Evolutionary conservation across 78 protist species (phyloP).

Genomic region (Dictyostelium intermedium): DNA sequence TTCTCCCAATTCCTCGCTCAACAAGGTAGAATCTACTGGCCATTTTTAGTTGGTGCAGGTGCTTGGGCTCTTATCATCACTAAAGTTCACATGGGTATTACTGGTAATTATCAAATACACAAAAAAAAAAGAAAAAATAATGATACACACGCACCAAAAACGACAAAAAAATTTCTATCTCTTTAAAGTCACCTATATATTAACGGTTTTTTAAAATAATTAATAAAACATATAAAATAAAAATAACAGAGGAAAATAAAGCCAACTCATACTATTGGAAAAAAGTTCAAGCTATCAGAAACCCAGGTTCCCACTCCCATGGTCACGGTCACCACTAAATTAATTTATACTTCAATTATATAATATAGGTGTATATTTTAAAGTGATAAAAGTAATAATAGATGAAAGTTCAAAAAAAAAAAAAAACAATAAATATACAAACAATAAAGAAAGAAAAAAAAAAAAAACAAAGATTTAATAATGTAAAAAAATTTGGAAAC

Average conservation of each 20-base stretch:
- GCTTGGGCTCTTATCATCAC: constrained; percentile 45
- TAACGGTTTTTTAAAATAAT: too few relatives aligned
- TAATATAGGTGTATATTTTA: not conserved
- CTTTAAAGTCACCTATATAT: too few relatives aligned
- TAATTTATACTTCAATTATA: not conserved
- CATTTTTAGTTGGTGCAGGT: constrained; percentile 59
- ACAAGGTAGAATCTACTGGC: constrained; percentile 67
- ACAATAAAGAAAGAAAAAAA: too few relatives aligned
- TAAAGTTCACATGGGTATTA: constrained; percentile 47
- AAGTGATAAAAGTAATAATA: too few relatives aligned
- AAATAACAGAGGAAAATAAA: constrained; percentile 13
- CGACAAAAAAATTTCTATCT: not conserved
- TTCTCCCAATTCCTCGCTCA: constrained; percentile 8
- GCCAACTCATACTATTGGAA: constrained; percentile 24
- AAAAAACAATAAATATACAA: too few relatives aligned
- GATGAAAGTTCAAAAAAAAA: too few relatives aligned
- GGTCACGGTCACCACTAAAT: constrained; percentile 39
- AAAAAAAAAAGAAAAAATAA: too few relatives aligned
- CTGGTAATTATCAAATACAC: constrained; percentile 17
- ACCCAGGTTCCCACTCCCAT: not conserved
- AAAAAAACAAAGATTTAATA: too few relatives aligned
- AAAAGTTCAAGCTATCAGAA: not conserved
- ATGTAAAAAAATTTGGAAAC: too few relatives aligned
- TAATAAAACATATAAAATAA: too few relatives aligned
- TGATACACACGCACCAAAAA: too few relatives aligned